Evolutionary conservation across 257 asterid species (phyloP).

Genomic region (Oldenlandia corymbosa): DNA sequence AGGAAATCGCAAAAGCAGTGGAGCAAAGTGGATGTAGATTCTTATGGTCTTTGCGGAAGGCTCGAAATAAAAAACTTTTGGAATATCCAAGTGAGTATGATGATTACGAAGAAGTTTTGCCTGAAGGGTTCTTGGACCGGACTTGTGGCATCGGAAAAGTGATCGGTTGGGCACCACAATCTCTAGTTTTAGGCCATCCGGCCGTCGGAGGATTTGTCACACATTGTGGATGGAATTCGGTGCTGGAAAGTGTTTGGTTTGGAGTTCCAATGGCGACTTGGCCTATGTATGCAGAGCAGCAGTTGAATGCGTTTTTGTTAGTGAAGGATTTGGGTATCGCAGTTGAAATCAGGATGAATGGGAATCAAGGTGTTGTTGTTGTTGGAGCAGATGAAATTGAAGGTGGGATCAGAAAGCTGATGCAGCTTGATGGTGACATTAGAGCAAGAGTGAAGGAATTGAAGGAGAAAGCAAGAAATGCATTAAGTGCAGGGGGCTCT

Average conservation of each 20-base stretch:
- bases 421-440: constrained; percentile 14
- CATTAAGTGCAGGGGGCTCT: constrained; percentile 21
- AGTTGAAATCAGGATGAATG: constrained; percentile 23
- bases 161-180: constrained; percentile 30
- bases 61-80: background rate
- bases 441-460: constrained; percentile 15
- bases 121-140: constrained; percentile 20
- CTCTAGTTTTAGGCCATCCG: constrained; percentile 11
- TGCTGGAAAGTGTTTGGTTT: constrained; percentile 20
- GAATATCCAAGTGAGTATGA: constrained; percentile 15
- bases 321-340: constrained; percentile 25
- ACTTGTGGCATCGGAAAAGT: constrained; percentile 19
- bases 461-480: constrained; percentile 15
- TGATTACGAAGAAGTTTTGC: constrained; percentile 2
- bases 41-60: constrained; percentile 20
- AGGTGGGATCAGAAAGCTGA: constrained; percentile 14
- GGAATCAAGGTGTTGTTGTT: constrained; percentile 3
- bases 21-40: constrained; percentile 19
- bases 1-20: constrained; percentile 19
- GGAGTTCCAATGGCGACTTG: constrained; percentile 29
- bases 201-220: constrained; percentile 26
- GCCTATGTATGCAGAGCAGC: constrained; percentile 33
- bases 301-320: constrained; percentile 21
- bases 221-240: constrained; percentile 32
- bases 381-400: constrained; percentile 26